Conservation (phyloP, 805 yeast species). For the Starmerella sp. region DNA sequence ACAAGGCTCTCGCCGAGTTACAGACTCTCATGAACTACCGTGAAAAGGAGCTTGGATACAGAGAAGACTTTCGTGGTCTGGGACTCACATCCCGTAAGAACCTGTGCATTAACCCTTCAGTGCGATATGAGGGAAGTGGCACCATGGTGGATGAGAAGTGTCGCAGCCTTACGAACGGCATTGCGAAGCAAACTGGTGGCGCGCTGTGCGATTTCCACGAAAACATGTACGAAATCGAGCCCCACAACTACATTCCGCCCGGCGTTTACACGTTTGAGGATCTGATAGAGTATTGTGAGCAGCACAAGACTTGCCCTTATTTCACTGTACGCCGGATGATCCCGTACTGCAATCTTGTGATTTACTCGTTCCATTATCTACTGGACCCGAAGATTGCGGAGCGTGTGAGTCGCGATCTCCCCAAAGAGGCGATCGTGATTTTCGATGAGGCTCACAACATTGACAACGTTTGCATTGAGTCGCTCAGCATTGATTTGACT, state of each 20-base stretch:
- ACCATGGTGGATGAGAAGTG: slow-evolving; percentile 91
- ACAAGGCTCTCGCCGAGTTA: slow-evolving; percentile 88
- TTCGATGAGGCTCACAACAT: slow-evolving; percentile 99
- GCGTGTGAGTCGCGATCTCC: slow-evolving; percentile 81
- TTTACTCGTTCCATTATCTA: slow-evolving; percentile 91
- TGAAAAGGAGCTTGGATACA: slow-evolving; percentile 67
- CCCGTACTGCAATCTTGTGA: slow-evolving; percentile 76
- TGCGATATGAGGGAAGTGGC: slow-evolving; percentile 81
- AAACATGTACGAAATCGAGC: slow-evolving; percentile 73
- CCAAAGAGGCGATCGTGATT: slow-evolving; percentile 85
- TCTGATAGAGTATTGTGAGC: slow-evolving; percentile 63
- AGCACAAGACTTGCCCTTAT: slow-evolving; percentile 81
- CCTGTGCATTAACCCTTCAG: slow-evolving; percentile 80
- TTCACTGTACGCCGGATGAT: slow-evolving; percentile 98
- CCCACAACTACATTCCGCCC: slow-evolving; percentile 75
- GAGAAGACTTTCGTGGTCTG: slow-evolving; percentile 84
- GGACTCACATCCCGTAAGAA: slow-evolving; percentile 93
- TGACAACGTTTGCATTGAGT: slow-evolving; percentile 96
- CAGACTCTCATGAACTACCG: slow-evolving; percentile 80
- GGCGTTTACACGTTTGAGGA: slow-evolving; percentile 94
- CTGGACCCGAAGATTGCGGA: slow-evolving; percentile 96
- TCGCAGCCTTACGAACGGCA: slow-evolving; percentile 87
- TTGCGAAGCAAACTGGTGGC: slow-evolving; percentile 53
- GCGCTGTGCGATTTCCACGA: slow-evolving; percentile 83
- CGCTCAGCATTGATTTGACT: slow-evolving; percentile 80